Percentiles rank a stretch among this genome's conserved stretches.
These are phyloP conservation scores for Coniella lustricola DNA, from an alignment of 2,329 filamentous ascomycete genomes.

Conservation along the genomic window DNA sequence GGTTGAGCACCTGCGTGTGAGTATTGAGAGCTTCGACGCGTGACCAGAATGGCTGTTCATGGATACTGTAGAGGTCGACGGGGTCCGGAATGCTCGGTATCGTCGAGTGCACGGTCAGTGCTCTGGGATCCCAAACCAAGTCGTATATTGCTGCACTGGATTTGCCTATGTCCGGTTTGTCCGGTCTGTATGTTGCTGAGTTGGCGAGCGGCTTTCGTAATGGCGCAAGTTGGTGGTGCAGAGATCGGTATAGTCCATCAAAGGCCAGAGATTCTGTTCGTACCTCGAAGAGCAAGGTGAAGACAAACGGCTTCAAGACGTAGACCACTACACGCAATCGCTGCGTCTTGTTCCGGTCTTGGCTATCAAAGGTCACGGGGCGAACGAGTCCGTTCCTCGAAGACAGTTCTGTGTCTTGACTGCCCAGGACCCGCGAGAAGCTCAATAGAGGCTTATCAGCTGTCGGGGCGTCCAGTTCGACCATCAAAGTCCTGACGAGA, in stretches of 20 bases:
- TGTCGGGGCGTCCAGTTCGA: constrained; percentile 49
- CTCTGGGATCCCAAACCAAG: constrained; percentile 53
- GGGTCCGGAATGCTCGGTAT: constrained; percentile 59
- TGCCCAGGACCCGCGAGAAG: constrained; percentile 39
- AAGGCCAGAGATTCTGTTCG: constrained; percentile 52
- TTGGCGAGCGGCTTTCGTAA: constrained; percentile 48
- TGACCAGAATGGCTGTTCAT: constrained; percentile 40
- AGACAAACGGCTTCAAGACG: constrained; percentile 68
- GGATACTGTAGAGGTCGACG: constrained; percentile 11
- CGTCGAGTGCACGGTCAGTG: constrained; percentile 53
- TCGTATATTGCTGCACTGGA: constrained; percentile 47
- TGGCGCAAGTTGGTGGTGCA: constrained; percentile 55
- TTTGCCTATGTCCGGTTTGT: constrained; percentile 34
- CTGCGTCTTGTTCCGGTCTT: constrained; percentile 46
- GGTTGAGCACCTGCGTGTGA: constrained; percentile 56
- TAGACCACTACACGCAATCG: constrained; percentile 66
- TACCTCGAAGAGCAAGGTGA: constrained; percentile 63
- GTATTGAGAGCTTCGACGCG: constrained; percentile 58
- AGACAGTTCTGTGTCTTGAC: constrained; percentile 25
- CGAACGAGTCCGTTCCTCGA: constrained; percentile 7
- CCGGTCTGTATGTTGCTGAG: constrained; percentile 51
- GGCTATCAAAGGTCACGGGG: constrained; percentile 31
- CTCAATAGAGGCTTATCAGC: constrained; percentile 35
- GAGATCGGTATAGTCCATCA: constrained; percentile 49
- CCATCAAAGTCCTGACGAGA: constrained; percentile 57